A percentile compares a stretch with the other conserved stretches of the same genome.
phyloP scores from a whole-genome alignment of 345 rosid genomes.

The Melastoma malabathricum region DNA sequence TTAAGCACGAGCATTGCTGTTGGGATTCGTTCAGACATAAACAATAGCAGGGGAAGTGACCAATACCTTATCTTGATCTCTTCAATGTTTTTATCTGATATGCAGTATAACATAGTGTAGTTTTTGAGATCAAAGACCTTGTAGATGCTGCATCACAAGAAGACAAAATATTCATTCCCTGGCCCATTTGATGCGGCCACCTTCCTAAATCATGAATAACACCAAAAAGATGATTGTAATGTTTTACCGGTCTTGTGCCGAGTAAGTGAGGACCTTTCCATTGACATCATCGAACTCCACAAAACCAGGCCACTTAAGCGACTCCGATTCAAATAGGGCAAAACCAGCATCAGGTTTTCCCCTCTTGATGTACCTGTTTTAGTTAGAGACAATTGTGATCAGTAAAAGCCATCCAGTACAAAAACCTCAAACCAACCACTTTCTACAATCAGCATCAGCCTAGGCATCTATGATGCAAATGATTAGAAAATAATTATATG shows the following conservation, averaged over 20 bases:
- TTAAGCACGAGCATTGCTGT: too few relatives aligned
- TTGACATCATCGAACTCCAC: conserved; percentile 89
- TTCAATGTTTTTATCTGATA: conserved; percentile 35
- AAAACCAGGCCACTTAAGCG: conserved; percentile 87
- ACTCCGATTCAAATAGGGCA: conserved; percentile 72
- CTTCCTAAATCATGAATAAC: too few relatives aligned
- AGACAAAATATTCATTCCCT: neutral
- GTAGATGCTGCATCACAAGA: conserved; percentile 28
- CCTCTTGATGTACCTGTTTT: conserved; percentile 45
- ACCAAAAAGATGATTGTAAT: neutral
- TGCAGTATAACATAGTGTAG: conserved; percentile 42
- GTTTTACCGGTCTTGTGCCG: conserved; percentile 64
- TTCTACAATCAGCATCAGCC: too few relatives aligned
- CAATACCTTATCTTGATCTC: conserved; percentile 48
- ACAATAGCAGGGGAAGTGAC: neutral
- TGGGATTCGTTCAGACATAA: neutral
- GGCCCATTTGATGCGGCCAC: neutral
- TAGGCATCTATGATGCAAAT: too few relatives aligned
- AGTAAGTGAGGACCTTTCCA: conserved; percentile 71
- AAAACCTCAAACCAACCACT: too few relatives aligned
- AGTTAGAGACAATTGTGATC: too few relatives aligned
- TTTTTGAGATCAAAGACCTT: conserved; percentile 50
- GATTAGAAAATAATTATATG: neutral
- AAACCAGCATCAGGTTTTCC: conserved; percentile 68
- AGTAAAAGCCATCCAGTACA: too few relatives aligned